Conservation (phyloP, 768 basidiomycete species). For the Dentipellis fragilis region DNA sequence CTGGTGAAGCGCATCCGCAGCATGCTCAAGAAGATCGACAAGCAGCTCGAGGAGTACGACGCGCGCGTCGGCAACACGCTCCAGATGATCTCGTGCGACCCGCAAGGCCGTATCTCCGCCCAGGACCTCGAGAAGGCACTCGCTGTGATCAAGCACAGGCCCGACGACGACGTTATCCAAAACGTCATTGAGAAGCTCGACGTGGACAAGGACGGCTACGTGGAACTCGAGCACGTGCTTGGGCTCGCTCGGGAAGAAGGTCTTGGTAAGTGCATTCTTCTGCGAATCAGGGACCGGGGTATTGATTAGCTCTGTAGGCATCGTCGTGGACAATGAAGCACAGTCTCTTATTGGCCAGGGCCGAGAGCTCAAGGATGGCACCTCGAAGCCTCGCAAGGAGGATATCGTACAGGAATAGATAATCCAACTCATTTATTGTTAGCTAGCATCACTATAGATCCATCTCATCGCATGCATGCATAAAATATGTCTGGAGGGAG, state of each 20-base stretch:
- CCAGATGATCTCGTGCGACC: conserved; percentile 78
- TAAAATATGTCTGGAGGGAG: too few relatives aligned
- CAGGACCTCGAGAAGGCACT: conserved; percentile 86
- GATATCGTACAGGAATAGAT: conserved; percentile 75
- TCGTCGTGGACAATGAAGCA: conserved; percentile 78
- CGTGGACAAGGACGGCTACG: conserved; percentile 91
- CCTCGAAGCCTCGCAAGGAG: conserved; percentile 74
- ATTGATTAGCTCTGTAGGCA: conserved; percentile 34
- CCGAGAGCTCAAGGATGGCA: conserved; percentile 66
- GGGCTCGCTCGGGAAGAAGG: conserved; percentile 84
- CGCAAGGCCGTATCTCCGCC: conserved; percentile 82
- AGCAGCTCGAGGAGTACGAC: conserved; percentile 89
- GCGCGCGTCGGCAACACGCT: conserved; percentile 73
- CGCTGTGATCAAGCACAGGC: conserved; percentile 87
- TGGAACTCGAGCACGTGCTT: conserved; percentile 90
- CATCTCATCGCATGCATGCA: too few relatives aligned
- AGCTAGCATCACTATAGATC: too few relatives aligned
- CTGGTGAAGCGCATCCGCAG: conserved; percentile 90
- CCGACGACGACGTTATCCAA: conserved; percentile 81
- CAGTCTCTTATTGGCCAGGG: conserved; percentile 78
- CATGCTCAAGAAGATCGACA: conserved; percentile 94
- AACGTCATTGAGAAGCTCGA: conserved; percentile 89
- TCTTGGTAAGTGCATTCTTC: conserved; percentile 39
- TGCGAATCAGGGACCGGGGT: neutral
- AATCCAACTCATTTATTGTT: neutral